Evolutionary conservation across 495 filamentous ascomycete species (phyloP).

Genomic region (Cairneyella variabilis): DNA sequence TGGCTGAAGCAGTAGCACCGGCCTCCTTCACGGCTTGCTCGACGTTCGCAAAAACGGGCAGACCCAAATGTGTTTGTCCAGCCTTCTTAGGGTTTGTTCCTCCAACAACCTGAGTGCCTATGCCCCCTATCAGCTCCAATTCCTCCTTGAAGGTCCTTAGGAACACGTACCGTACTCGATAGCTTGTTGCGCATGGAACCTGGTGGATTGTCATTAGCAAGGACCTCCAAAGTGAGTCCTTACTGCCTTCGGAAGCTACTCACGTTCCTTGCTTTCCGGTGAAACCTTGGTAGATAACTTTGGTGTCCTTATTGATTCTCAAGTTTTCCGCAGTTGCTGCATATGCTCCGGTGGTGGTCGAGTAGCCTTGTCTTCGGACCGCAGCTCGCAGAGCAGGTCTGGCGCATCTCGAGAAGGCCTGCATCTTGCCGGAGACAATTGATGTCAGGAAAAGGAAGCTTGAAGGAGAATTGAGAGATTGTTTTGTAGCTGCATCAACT

Average conservation of each 20-base stretch:
- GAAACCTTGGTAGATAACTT: constrained; percentile 96
- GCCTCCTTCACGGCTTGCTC: constrained; percentile 86
- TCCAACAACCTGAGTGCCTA: constrained; percentile 95
- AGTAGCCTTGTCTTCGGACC: constrained; percentile 22
- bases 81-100: constrained; percentile 99
- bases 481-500: constrained; percentile 1
- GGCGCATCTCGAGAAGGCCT: constrained; percentile 29
- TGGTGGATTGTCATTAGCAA: constrained; percentile 33
- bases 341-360: constrained; percentile 57
- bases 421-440: constrained; percentile 33
- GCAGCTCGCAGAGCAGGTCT: constrained; percentile 25
- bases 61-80: constrained; percentile 80
- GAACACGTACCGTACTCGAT: constrained; percentile 85
- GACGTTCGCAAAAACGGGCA: constrained; percentile 90
- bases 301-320: constrained; percentile 85
- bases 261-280: constrained; percentile 98
- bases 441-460: constrained; percentile 23
- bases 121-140: constrained; percentile 18
- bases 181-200: constrained; percentile 96
- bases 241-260: constrained; percentile 35
- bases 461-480: constrained; percentile 8
- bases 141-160: constrained; percentile 22
- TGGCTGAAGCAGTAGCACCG: constrained; percentile 85
- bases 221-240: constrained; percentile 4
- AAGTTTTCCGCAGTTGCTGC: constrained; percentile 83